A percentile compares a stretch with the other conserved stretches of the same genome.
These are phyloP conservation scores for Lentinula sp. DNA, from an alignment of 768 basidiomycete genomes.

Conservation along the genomic window DNA sequence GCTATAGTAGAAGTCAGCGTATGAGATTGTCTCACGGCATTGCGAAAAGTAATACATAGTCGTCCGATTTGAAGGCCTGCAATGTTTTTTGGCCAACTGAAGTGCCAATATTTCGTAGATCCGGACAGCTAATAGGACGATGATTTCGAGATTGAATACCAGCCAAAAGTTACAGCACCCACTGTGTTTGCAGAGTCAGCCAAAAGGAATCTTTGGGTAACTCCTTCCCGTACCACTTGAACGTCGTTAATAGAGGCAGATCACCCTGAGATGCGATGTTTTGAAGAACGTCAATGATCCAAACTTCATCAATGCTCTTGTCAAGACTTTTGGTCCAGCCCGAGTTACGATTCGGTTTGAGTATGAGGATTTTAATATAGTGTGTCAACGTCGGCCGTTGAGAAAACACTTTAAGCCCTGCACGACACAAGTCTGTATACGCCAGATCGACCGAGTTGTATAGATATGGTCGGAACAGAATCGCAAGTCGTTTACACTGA, in stretches of 20 bases:
- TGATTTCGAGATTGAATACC: no score
- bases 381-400: not conserved
- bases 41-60: slow-evolving; percentile 8
- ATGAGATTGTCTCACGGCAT: not conserved
- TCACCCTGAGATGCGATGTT: slow-evolving; percentile 8
- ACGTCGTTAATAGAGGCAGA: slow-evolving; percentile 8
- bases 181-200: slow-evolving; percentile 12
- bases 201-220: slow-evolving; percentile 14
- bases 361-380: not conserved
- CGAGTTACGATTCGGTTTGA: not conserved
- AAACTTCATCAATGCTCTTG: slow-evolving; percentile 8
- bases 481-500: not conserved
- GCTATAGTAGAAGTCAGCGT: slow-evolving; percentile 2
- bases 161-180: not conserved
- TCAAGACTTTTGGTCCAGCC: slow-evolving; percentile 1
- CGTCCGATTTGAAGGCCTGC: slow-evolving; percentile 7
- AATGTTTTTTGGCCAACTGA: slow-evolving; percentile 13
- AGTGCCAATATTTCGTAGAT: slow-evolving; percentile 11
- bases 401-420: not conserved
- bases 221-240: slow-evolving; percentile 15
- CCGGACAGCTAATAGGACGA: slow-evolving; percentile 9
- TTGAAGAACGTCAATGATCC: slow-evolving; percentile 8
- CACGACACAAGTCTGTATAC: not conserved
- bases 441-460: not conserved
- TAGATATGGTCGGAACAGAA: not conserved